Evolutionary conservation across 495 filamentous ascomycete species (phyloP), one percentile per base, ranked within the genome.

Genomic region (Hyphodiscus hymeniophilus): DNA sequence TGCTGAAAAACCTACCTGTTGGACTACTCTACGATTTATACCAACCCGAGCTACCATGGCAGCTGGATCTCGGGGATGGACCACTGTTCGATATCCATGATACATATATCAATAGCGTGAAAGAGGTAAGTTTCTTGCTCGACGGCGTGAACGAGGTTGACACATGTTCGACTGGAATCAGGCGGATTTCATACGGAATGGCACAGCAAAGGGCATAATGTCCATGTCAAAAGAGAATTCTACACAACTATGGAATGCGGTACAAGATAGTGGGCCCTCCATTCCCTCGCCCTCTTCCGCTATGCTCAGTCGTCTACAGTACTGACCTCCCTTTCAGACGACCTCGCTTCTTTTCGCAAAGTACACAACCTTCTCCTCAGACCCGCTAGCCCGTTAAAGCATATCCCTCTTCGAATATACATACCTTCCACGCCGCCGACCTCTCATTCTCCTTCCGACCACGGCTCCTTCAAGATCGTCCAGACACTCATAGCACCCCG

Each of bases 151-250:
- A 28, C 16, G 7, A 21, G 33, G 11, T n/a, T 55, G 38, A 47
- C 42, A 50, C 10, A 20, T 17, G 23, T 5, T 4, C 10, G 5
- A 10, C 10, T 7, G 13, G 26, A 17, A 7, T 15, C 45, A 84
- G 73, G 94, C 92, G 16, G 91, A 95, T 60, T 95, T 89, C 57
- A 69, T 95, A 26, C 79, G 92, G 28, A 89, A 94, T 50, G 89
- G 92, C 16, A 94, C 82, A 11, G 91, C 89, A 2, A 89, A 90
- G 60, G 83, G 81, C 28, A 90, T 97, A 49, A 97, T 97, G 94
- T 84, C 79, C 30, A 66, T 97, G 46, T 88, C 84, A 22, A 90
- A 89, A 63, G 84, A 89, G 24, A 80, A 97, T 58, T 94, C 88
- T 1, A 89, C 84, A 1, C 73, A 79, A 23, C 72, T 99, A 30